phyloP scores from a whole-genome alignment of 2,329 filamentous ascomycete species.

The Diaporthe aspalathi region DNA sequence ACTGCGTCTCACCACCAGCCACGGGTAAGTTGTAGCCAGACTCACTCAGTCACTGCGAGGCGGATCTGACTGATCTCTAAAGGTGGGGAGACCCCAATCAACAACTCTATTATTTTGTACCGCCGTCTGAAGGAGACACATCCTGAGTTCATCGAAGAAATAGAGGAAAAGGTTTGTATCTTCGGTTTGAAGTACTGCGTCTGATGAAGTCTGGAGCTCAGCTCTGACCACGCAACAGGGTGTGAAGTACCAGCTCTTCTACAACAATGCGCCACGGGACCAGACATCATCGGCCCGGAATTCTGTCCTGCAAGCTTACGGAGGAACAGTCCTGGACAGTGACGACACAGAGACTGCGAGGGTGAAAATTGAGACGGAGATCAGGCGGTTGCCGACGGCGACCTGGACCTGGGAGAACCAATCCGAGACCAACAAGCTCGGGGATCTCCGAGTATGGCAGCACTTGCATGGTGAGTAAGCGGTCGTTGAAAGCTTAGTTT shows the following conservation, averaged over 20 bases:
- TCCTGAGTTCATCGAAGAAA: background rate
- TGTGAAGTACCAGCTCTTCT: background rate
- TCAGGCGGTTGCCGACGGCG: background rate
- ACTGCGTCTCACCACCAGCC: background rate
- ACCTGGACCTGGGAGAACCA: conserved; percentile 1
- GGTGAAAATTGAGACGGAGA: background rate
- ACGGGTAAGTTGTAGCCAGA: background rate
- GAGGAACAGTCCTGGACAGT: background rate
- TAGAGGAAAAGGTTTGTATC: background rate
- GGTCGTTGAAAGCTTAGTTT: fast-evolving
- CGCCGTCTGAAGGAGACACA: background rate
- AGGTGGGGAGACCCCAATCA: conserved; percentile 4
- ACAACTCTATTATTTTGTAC: conserved; percentile 1
- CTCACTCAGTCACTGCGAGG: background rate
- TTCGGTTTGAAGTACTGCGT: no score
- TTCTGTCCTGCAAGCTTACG: conserved; percentile 1
- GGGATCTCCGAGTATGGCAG: conserved; percentile 15
- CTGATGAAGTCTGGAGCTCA: no score
- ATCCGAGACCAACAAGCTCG: background rate
- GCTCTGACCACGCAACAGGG: background rate
- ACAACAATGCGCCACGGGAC: background rate
- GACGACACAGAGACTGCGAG: background rate
- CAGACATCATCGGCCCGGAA: background rate
- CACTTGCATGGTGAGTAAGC: background rate
- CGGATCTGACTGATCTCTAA: background rate